A percentile compares a stretch with the other conserved stretches of the same genome.
These are phyloP conservation scores for Fraxinus velutina DNA, from an alignment of 305 asterid genomes.

Conservation along the genomic window DNA sequence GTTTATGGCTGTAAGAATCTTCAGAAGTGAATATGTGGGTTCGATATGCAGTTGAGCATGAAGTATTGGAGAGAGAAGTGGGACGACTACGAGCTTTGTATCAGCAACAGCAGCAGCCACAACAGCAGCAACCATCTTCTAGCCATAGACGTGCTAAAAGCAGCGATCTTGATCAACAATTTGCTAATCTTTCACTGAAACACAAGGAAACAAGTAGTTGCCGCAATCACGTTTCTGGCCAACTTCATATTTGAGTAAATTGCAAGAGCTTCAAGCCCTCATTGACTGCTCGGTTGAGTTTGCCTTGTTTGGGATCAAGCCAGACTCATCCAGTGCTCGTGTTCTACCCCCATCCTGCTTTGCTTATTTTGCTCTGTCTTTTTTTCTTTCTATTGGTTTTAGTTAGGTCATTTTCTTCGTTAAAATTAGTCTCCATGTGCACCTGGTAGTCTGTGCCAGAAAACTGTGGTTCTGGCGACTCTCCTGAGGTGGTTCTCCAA, in stretches of 20 bases:
- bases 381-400: neutral
- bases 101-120: slow-evolving; percentile 48
- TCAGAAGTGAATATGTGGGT: slow-evolving; percentile 17
- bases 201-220: slow-evolving; percentile 41
- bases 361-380: neutral
- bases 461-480: slow-evolving; percentile 33
- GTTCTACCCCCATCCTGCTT: neutral
- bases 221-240: slow-evolving; percentile 34
- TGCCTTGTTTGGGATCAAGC: slow-evolving; percentile 16
- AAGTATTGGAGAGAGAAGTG: slow-evolving; percentile 62
- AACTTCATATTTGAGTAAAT: slow-evolving; percentile 34
- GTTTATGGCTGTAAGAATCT: neutral
- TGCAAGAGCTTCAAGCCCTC: slow-evolving; percentile 13
- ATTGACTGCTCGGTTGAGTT: slow-evolving; percentile 20
- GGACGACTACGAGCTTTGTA: slow-evolving; percentile 48
- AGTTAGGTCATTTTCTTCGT: slow-evolving; percentile 22
- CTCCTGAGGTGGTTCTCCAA: slow-evolving; percentile 63
- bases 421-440: slow-evolving; percentile 28
- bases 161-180: slow-evolving; percentile 54
- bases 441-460: slow-evolving; percentile 54
- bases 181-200: slow-evolving; percentile 55
- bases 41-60: slow-evolving; percentile 64
- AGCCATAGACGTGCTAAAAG: slow-evolving; percentile 51
- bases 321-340: slow-evolving; percentile 15
- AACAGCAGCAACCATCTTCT: slow-evolving; percentile 41